Evolutionary conservation across 2,329 filamentous ascomycete genomes (phyloP), one percentile per base, ranked within the genome.

Genomic region (Coccinonectria pachysandricola): DNA sequence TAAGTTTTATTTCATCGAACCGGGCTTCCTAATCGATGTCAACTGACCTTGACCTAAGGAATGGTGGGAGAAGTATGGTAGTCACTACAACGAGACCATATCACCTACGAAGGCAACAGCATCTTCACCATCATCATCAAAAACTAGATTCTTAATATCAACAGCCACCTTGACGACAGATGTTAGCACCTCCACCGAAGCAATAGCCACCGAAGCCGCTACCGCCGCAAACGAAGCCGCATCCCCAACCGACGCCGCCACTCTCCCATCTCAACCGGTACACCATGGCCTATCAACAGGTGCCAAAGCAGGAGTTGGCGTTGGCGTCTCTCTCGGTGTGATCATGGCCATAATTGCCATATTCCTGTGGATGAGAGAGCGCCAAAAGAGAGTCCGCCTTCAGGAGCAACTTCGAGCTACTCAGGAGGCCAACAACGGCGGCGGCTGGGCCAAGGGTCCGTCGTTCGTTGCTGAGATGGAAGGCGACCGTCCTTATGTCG

Each of bases 41-140:
- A n/a, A n/a, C n/a, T n/a, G n/a, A n/a, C n/a, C n/a, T n/a, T n/a
- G n/a, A n/a, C n/a, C n/a, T n/a, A n/a, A 45, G 23, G 34, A 45
- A 17, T 45, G 46, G 4, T 45, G 42, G 42, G 42, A 45, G 20
- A 23, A 31, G 4, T 40, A 39, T 4, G 42, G 42, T 8, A 45
- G 42, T 3, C n/a, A n/a, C 31, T 13, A 35, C 37, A 13, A 37
- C 32, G 6, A 23, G n/a, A n/a, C n/a, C n/a, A n/a, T n/a, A n/a
- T n/a, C 28, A 7, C 10, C 12, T 6, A 13, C 27, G 2, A 32
- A 25, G 15, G 19, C 32, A 5, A 31, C 22, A 12, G 17, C 28
- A n/a, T 23, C 21, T 18, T 25, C 30, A 11, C 14, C 23, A 18
- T 20, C 19, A 16, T 14, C 8, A 9, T 27, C 10, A 23, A n/a